Evolutionary conservation across 1,284 basidiomycete species (phyloP).

Genomic region (Coniferiporia sulphurascens): DNA sequence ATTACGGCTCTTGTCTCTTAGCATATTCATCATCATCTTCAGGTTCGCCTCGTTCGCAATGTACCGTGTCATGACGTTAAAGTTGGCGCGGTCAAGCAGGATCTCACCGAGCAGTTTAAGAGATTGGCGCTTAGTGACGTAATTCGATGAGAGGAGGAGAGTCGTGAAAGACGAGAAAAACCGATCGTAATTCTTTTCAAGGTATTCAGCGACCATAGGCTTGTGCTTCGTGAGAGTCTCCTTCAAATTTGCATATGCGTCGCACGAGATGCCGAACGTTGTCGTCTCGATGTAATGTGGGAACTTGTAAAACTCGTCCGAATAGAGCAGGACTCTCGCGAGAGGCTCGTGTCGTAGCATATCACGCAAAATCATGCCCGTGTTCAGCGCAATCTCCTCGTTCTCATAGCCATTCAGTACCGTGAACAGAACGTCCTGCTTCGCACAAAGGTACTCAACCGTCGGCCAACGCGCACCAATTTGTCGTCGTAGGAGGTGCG

Average conservation of each 20-base stretch:
- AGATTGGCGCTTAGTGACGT: slow-evolving; percentile 99
- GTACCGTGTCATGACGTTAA: slow-evolving; percentile 98
- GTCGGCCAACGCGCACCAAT: slow-evolving; percentile 93
- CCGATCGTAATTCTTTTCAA: slow-evolving; percentile 96
- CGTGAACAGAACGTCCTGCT: slow-evolving; percentile 86
- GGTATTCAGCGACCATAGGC: slow-evolving; percentile 92
- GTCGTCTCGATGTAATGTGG: slow-evolving; percentile 96
- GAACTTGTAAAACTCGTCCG: slow-evolving; percentile 95
- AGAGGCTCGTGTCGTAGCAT: slow-evolving; percentile 94
- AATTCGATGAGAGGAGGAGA: slow-evolving; percentile 90
- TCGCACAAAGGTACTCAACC: slow-evolving; percentile 86
- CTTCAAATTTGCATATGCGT: slow-evolving; percentile 96
- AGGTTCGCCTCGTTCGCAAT: slow-evolving; percentile 90
- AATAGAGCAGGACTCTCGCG: slow-evolving; percentile 87
- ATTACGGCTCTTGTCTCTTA: slow-evolving; percentile 96
- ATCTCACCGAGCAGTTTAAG: slow-evolving; percentile 98
- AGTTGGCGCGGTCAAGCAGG: slow-evolving; percentile 94
- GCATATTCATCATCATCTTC: slow-evolving; percentile 99
- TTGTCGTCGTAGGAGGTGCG: slow-evolving; percentile 89
- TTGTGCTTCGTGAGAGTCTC: slow-evolving; percentile 96
- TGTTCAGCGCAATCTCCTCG: slow-evolving; percentile 94
- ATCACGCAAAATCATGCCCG: slow-evolving; percentile 96
- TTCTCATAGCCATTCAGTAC: slow-evolving; percentile 89
- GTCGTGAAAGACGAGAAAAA: slow-evolving; percentile 95
- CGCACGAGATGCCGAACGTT: slow-evolving; percentile 97